Percentiles rank a stretch among this genome's conserved stretches.
Evolutionary conservation across 352 stramenopile species (phyloP).

Genomic region (Pythium angustatum): DNA sequence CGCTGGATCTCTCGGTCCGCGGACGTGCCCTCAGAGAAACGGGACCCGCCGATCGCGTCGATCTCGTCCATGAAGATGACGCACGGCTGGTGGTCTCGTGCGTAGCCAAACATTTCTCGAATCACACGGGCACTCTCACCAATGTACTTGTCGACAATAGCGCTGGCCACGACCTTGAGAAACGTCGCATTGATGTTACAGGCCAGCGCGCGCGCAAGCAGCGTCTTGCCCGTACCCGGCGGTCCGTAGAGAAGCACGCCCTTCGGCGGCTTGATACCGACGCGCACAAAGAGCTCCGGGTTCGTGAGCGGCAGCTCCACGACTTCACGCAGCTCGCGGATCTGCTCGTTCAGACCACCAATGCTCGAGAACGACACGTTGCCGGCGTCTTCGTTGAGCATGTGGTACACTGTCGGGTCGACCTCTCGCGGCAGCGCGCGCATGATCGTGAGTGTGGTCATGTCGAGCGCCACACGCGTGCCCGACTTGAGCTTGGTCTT

Average conservation of each 20-base stretch:
- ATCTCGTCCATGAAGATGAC: constrained; percentile 99
- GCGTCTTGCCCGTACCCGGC: constrained; percentile 98
- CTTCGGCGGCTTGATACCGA: constrained; percentile 98
- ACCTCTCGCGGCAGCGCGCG: constrained; percentile 97
- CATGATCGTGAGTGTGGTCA: constrained; percentile 99
- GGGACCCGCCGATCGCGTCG: constrained; percentile 98
- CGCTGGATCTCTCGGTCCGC: constrained; percentile 98
- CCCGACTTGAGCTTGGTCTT: constrained; percentile 97
- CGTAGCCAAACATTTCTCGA: constrained; percentile 99
- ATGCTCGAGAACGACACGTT: constrained; percentile 98
- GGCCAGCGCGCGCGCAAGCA: constrained; percentile 97
- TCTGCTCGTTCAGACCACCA: constrained; percentile 99
- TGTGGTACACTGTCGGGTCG: constrained; percentile 99
- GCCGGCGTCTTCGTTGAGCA: constrained; percentile 98
- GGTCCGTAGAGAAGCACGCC: constrained; percentile 98
- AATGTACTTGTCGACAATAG: constrained; percentile 99
- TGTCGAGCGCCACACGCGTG: constrained; percentile 98
- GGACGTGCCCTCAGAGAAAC: constrained; percentile 97
- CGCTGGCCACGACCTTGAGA: constrained; percentile 98
- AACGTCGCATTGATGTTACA: constrained; percentile 99
- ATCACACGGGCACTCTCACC: constrained; percentile 99
- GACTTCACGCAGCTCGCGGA: constrained; percentile 95
- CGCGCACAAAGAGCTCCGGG: constrained; percentile 97
- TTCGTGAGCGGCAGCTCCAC: constrained; percentile 99
- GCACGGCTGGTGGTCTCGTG: constrained; percentile 97